Base-by-base conservation (phyloP, 2,329 filamentous ascomycete species). In the Canariomyces notabilis region DNA sequence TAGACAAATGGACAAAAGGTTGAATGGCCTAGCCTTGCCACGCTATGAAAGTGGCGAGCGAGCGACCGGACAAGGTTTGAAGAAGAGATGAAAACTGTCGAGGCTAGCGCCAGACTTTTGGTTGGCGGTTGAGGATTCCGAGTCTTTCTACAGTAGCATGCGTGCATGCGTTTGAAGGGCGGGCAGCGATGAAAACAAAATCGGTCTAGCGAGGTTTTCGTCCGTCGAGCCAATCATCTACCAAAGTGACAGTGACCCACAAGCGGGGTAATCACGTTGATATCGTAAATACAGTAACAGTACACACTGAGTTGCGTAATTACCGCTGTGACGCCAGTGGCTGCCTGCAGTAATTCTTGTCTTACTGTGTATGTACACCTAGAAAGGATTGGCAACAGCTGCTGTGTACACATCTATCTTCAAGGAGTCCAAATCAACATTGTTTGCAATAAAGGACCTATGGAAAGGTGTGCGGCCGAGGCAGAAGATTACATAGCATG, bases 151-250 rank as follows among this genome's bases (percentile, higher is more conserved):
- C 22, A 39, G 12, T 9, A 18, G 9, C 37, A 18, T 31, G 5
- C 37, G 35, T n/a, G n/a, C n/a, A n/a, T n/a, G n/a, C n/a, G n/a
- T n/a, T n/a, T n/a, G n/a, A n/a, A n/a, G n/a, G n/a, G n/a, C n/a
- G n/a, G n/a, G n/a, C n/a, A n/a, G n/a, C n/a, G n/a, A n/a, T n/a
- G n/a, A n/a, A n/a, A n/a, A n/a, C n/a, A n/a, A n/a, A n/a, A n/a
- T n/a, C n/a, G n/a, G n/a, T n/a, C n/a, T n/a, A 48, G 36, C 42
- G 46, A 50, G 46, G 49, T 56, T 56, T 52, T 49, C 48, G 51
- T 49, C 50, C 48, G 41, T 26, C 39, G n/a, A 22, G 20, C 56
- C 54, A 57, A 57, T 58, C 48, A 54, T 14, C 6, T 18, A 5
- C 16, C 21, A 37, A n/a, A 40, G 15, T 32, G 49, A 53, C 53